Conservation (phyloP, 345 rosid species). For the Hevea brasiliensis region DNA sequence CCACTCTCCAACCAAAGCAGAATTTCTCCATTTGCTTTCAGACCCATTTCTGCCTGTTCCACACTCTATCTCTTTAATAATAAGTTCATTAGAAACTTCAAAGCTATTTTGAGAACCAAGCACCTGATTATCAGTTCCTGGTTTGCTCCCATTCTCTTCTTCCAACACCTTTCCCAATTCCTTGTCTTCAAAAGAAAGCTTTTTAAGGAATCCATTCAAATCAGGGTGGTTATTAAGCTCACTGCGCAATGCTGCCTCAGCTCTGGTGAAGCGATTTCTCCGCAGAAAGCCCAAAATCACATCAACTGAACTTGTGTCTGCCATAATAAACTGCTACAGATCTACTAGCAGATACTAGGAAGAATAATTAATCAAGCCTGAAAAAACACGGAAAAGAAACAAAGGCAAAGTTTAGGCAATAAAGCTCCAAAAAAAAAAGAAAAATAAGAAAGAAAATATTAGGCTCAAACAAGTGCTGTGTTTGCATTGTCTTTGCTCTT, state of each 20-base stretch:
- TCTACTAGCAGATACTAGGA: slow-evolving; percentile 26
- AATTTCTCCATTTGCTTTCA: slow-evolving; percentile 57
- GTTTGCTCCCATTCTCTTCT: slow-evolving; percentile 41
- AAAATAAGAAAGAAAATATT: no score
- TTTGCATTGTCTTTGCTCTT: no score
- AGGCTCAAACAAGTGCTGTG: no score
- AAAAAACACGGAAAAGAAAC: slow-evolving; percentile 18
- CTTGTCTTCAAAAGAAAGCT: slow-evolving; percentile 55
- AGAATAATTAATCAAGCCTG: slow-evolving; percentile 39
- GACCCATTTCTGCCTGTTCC: slow-evolving; percentile 63
- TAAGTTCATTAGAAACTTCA: slow-evolving; percentile 70
- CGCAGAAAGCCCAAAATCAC: slow-evolving; percentile 75
- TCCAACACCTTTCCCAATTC: slow-evolving; percentile 38
- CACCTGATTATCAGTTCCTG: slow-evolving; percentile 28
- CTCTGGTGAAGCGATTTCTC: slow-evolving; percentile 75
- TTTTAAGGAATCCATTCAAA: slow-evolving; percentile 70
- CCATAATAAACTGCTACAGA: slow-evolving; percentile 48
- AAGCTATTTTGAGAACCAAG: slow-evolving; percentile 43
- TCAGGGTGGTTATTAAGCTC: slow-evolving; percentile 74
- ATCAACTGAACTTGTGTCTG: slow-evolving; percentile 63
- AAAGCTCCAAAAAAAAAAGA: background rate
- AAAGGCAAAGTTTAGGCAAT: background rate
- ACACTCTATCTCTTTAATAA: slow-evolving; percentile 85
- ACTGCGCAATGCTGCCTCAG: slow-evolving; percentile 92
- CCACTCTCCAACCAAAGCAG: slow-evolving; percentile 45